Conservation (phyloP, 495 filamentous ascomycete genomes). For the Penicillium ochrochloron region DNA sequence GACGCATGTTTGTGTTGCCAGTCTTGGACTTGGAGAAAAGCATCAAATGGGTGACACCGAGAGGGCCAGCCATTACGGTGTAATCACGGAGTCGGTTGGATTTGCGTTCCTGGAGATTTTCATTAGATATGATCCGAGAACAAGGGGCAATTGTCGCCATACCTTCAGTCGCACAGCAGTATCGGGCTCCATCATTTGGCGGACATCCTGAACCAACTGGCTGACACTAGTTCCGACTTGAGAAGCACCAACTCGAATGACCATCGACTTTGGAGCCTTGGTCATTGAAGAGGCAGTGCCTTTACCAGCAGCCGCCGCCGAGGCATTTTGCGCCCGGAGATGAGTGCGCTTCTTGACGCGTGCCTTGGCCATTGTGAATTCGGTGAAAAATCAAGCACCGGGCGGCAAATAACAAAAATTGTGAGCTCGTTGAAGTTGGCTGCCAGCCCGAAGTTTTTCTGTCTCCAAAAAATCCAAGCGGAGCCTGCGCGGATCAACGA, state of each 20-base stretch:
- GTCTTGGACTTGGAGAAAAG: conserved; percentile 89
- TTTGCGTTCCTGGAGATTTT: conserved; percentile 70
- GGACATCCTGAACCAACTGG: conserved; percentile 90
- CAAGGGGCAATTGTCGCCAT: conserved; percentile 13
- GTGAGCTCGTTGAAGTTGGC: conserved; percentile 19
- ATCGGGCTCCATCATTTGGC: conserved; percentile 92
- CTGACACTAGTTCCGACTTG: conserved; percentile 91
- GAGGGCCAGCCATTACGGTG: conserved; percentile 90
- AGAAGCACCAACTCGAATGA: conserved; percentile 93
- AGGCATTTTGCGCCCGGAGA: conserved; percentile 67
- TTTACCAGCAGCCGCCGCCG: conserved; percentile 47
- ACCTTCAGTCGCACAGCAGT: conserved; percentile 83
- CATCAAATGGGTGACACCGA: conserved; percentile 92
- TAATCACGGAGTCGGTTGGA: conserved; percentile 91
- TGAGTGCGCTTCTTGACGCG: conserved; percentile 92
- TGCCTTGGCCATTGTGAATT: conserved; percentile 71
- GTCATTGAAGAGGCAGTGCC: conserved; percentile 52
- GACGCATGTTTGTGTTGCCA: conserved; percentile 90
- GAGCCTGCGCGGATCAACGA: conserved; percentile 43
- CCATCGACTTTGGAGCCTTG: conserved; percentile 91
- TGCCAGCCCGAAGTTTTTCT: conserved; percentile 38
- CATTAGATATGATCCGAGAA: conserved; percentile 13
- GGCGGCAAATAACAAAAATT: conserved; percentile 16
- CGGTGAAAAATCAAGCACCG: conserved; percentile 16
- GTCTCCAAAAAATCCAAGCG: conserved; percentile 43